These are phyloP conservation scores for Candida ascalaphidarum DNA, from an alignment of 805 yeast genomes.

Conservation along the genomic window DNA sequence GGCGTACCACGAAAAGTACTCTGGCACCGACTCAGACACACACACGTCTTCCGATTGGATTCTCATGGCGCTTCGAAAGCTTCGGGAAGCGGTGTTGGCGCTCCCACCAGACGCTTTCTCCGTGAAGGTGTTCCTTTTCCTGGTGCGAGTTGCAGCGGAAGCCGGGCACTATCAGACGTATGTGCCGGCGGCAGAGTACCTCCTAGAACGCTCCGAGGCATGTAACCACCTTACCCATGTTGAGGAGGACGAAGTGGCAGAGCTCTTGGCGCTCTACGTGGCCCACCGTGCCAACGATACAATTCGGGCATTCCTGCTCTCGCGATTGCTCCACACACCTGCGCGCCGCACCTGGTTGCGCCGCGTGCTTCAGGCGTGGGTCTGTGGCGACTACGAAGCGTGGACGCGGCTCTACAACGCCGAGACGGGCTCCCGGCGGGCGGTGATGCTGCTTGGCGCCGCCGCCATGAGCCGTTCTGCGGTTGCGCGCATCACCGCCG, in stretches of 20 bases:
- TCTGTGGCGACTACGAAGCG: conserved; percentile 17
- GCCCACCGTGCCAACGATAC: conserved; percentile 30
- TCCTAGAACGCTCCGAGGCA: conserved; percentile 20
- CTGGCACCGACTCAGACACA: conserved; percentile 35
- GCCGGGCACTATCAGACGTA: conserved; percentile 46
- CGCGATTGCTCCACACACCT: too few species aligned
- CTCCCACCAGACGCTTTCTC: conserved; percentile 28
- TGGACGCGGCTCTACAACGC: conserved; percentile 22
- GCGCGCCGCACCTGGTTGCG: conserved; percentile 16
- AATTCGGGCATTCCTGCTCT: conserved; percentile 23
- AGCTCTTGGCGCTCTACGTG: conserved; percentile 37
- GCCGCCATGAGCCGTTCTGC: too few species aligned
- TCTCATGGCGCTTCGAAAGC: conserved; percentile 32
- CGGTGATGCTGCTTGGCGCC: conserved; percentile 39
- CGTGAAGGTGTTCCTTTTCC: conserved; percentile 38
- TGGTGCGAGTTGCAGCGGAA: conserved; percentile 37
- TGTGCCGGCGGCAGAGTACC: conserved; percentile 40
- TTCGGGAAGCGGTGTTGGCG: conserved; percentile 48
- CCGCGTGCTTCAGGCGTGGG: conserved; percentile 20
- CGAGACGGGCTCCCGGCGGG: conserved; percentile 21
- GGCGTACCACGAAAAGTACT: too few species aligned
- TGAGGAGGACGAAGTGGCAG: conserved; percentile 33
- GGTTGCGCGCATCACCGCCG: too few species aligned
- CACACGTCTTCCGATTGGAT: conserved; percentile 27
- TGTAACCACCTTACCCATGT: conserved; percentile 10